A percentile compares a stretch with the other conserved stretches of the same genome.
phyloP scores from a whole-genome alignment of 2,329 filamentous ascomycete species.

The Talaromyces sp. region DNA sequence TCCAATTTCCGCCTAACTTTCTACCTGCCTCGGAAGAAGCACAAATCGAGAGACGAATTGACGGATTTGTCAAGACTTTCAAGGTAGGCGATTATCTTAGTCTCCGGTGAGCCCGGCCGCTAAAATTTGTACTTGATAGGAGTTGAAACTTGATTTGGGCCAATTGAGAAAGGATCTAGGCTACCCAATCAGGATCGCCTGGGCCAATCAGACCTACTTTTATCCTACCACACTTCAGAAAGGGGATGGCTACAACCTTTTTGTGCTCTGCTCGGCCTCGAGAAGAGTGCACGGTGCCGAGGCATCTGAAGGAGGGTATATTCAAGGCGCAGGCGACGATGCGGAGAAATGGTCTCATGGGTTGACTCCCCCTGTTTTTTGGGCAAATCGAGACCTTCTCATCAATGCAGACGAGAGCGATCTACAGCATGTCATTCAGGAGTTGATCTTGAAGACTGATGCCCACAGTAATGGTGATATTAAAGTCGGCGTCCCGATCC shows the following conservation, averaged over 20 bases:
- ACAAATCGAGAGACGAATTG: conserved; percentile 68
- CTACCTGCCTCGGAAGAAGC: conserved; percentile 72
- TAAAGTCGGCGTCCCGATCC: conserved; percentile 27
- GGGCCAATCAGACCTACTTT: conserved; percentile 69
- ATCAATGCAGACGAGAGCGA: conserved; percentile 65
- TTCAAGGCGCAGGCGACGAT: conserved; percentile 93
- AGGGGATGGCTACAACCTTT: conserved; percentile 60
- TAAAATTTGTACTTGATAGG: conserved; percentile 39
- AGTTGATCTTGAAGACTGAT: conserved; percentile 35
- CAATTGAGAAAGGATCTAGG: conserved; percentile 55
- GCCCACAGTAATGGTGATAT: conserved; percentile 18
- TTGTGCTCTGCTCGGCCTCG: conserved; percentile 85
- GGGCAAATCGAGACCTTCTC: conserved; percentile 63
- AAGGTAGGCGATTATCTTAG: conserved; percentile 30
- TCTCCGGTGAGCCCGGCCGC: neutral
- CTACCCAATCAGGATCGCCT: conserved; percentile 74
- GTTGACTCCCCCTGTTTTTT: conserved; percentile 75
- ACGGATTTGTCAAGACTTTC: conserved; percentile 52
- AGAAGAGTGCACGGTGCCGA: conserved; percentile 67
- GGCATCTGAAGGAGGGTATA: conserved; percentile 69
- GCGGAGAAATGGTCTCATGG: conserved; percentile 88
- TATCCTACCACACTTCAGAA: conserved; percentile 45
- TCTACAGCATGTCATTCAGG: conserved; percentile 51
- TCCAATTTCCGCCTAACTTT: conserved; percentile 70
- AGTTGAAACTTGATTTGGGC: conserved; percentile 60